Evolutionary conservation across 371 early-diverging fungal species (phyloP), one percentile per base, ranked within the genome.

Genomic region (Lichtheimia hyalospora): DNA sequence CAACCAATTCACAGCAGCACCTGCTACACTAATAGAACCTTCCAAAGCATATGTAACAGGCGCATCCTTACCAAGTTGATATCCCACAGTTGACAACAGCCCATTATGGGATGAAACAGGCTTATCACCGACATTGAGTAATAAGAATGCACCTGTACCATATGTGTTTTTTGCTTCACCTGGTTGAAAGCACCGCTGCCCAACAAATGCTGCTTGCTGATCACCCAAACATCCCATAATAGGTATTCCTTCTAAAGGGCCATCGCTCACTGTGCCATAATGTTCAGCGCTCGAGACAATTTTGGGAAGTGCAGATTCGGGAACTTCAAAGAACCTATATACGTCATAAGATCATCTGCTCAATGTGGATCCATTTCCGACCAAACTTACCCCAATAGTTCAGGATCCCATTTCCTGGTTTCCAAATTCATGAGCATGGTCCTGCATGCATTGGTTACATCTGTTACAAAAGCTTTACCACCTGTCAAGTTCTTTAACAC

Each of bases 201-300:
- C 98, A 7, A 98, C 95, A 46, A 96, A 77, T 5, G 98, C 97
- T 3, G 97, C 96, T 69, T 98, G 98, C 70, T 98, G 98, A 77
- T 98, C 98, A 20, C 98, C 98, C 28, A 97, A 73, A 69, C 92
- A 90, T 4, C 94, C 95, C 34, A 90, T 77, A 14, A 95, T 82
- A 1, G 93, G 89, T 1, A 92, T 63, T 23, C 87, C 91, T 68
- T 73, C 66, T 43, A 87, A 74, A 0, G 90, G 81, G 2, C 89
- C 89, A 25, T 67, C 64, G 16, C 64, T 70, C 56, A 95, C 71
- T 21, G 75, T 63, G 6, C 93, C 95, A 73, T 93, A 94, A 7
- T 88, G 64, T 63, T 93, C 92, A 14, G 94, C 78, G 6, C 94
- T 94, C 7, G 94, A 92, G 23, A 76, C 79, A 65, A 97, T 92